Percentiles rank a stretch among this genome's conserved stretches.
These are phyloP conservation scores for Teunomyces stri DNA, from an alignment of 805 yeast species.

Conservation along the genomic window DNA sequence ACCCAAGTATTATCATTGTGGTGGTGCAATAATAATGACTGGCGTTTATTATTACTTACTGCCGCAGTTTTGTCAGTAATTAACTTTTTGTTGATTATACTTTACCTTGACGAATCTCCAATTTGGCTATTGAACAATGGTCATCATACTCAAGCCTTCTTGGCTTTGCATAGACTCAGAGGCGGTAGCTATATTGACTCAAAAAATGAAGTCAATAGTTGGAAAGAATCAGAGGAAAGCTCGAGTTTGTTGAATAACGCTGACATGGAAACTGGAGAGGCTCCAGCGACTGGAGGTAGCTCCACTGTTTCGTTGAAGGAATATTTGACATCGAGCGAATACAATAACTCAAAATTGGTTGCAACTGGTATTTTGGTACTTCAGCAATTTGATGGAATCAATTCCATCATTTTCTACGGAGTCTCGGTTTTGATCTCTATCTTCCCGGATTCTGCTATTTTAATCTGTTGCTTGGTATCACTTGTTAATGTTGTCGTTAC, in stretches of 20 bases:
- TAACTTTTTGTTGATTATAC: constrained; percentile 40
- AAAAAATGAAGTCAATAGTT: constrained; percentile 36
- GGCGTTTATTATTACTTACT: constrained; percentile 70
- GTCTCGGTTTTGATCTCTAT: constrained; percentile 73
- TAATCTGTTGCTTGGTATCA: constrained; percentile 75
- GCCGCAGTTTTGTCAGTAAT: constrained; percentile 56
- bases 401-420: constrained; percentile 90
- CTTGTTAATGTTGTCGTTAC: constrained; percentile 74
- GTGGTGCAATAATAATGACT: constrained; percentile 62
- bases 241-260: constrained; percentile 15
- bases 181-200: constrained; percentile 38
- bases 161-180: constrained; percentile 33
- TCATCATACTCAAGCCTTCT: constrained; percentile 37
- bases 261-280: not conserved
- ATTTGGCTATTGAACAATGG: constrained; percentile 69
- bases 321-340: constrained; percentile 53
- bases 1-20: constrained; percentile 73
- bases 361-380: constrained; percentile 73
- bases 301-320: constrained; percentile 24
- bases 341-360: constrained; percentile 56
- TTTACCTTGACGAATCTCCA: constrained; percentile 71
- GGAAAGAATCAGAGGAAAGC: constrained; percentile 25
- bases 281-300: not conserved
- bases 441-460: constrained; percentile 68
- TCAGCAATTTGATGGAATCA: constrained; percentile 92